These are phyloP conservation scores for Madurella fahalii DNA, from an alignment of 2,329 filamentous ascomycete species.

Conservation along the genomic window DNA sequence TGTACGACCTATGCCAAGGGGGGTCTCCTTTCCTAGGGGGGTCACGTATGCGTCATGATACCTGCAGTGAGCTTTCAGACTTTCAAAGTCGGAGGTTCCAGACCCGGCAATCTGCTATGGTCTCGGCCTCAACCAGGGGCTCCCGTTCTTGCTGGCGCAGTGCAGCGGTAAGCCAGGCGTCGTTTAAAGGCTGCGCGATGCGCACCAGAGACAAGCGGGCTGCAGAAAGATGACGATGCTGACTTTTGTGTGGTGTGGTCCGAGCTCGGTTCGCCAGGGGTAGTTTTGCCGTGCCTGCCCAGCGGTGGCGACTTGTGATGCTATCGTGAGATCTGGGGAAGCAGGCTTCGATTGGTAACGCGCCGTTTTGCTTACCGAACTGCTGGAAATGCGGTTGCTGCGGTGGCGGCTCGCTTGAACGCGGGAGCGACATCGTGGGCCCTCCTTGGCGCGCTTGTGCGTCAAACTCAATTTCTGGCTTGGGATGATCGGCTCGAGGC, in stretches of 20 bases:
- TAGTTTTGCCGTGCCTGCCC: not conserved
- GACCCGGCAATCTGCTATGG: no score
- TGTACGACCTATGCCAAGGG: no score
- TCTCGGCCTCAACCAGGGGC: no score
- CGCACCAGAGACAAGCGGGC: not conserved
- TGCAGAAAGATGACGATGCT: not conserved
- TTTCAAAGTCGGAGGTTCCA: no score
- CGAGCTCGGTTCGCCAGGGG: constrained; percentile 11
- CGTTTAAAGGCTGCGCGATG: constrained; percentile 15
- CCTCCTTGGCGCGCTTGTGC: constrained; percentile 3
- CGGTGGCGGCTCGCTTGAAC: constrained; percentile 7
- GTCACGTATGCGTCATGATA: no score
- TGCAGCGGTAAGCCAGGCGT: not conserved
- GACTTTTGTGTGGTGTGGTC: constrained; percentile 7
- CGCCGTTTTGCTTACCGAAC: constrained; percentile 6
- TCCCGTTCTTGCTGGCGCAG: no score
- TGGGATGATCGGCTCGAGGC: not conserved
- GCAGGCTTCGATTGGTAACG: constrained; percentile 2
- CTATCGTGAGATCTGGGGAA: constrained; percentile 26
- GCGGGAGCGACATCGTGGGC: constrained; percentile 10
- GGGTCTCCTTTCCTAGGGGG: no score
- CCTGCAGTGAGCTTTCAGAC: no score
- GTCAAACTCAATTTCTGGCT: not conserved
- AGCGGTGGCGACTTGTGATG: constrained; percentile 21
- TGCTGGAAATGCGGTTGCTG: constrained; percentile 11